Conservation (phyloP, 1,284 basidiomycete genomes). For the Rhodotorula sp. region DNA sequence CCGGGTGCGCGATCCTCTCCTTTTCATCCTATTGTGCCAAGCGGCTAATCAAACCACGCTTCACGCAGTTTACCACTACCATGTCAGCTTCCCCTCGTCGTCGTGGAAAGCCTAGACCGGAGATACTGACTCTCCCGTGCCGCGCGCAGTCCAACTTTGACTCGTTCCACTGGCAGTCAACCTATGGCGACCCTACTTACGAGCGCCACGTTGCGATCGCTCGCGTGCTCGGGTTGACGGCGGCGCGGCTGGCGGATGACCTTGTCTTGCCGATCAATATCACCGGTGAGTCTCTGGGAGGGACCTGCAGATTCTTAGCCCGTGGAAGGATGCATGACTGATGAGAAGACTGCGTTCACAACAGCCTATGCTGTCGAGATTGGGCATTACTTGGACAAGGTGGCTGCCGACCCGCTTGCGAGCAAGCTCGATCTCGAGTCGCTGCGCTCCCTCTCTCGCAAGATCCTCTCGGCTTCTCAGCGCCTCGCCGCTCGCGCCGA, state of each 20-base stretch:
- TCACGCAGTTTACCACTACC: constrained; percentile 1
- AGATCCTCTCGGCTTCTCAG: constrained; percentile 56
- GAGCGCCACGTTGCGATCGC: constrained; percentile 68
- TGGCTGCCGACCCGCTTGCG: constrained; percentile 18
- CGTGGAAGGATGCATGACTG: too few relatives aligned
- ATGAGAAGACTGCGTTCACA: too few relatives aligned
- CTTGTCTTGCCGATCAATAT: constrained; percentile 69
- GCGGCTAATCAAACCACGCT: too few relatives aligned
- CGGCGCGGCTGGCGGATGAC: constrained; percentile 63
- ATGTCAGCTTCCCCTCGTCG: neutral
- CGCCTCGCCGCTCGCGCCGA: constrained; percentile 30
- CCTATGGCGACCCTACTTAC: constrained; percentile 74
- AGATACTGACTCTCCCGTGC: too few relatives aligned
- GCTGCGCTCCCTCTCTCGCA: constrained; percentile 57
- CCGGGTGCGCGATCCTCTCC: constrained; percentile 47
- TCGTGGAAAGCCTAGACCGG: too few relatives aligned
- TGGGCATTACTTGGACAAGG: constrained; percentile 60
- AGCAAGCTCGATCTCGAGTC: constrained; percentile 55
- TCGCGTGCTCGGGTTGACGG: constrained; percentile 55
- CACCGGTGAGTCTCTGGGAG: constrained; percentile 50
- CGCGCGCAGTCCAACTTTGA: constrained; percentile 61
- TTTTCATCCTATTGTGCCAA: too few relatives aligned
- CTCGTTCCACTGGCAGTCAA: constrained; percentile 68
- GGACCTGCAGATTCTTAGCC: too few relatives aligned
- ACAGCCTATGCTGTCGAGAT: constrained; percentile 66